Base-by-base conservation (phyloP, 495 filamentous ascomycete genomes). In the Talaromyces nanjingensis region DNA sequence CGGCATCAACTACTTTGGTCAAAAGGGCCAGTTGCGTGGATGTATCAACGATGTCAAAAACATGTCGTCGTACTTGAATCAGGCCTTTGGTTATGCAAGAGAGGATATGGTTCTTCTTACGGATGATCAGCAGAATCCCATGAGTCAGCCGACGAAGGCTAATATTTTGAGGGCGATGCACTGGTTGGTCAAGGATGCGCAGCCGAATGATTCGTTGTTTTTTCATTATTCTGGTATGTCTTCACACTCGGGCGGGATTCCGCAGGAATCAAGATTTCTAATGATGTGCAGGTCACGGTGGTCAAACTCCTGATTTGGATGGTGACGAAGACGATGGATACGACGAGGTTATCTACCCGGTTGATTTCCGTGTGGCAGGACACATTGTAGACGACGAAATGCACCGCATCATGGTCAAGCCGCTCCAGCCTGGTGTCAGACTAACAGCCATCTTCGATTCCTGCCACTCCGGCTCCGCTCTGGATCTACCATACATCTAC, bases 21-120 rank as follows among this genome's bases (percentile, higher is more conserved):
- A 98, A 73, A 87, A 90, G 62, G 94, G 93, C 60, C 91, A 98
- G 80, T 80, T 98, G 53, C 78, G 93, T 53, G 94, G 94, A 59
- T 98, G 94, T 72, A 97, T 98, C 79, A 98, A 98, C 72, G 94
- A 98, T 73, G 96, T 97, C 47, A 90, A 93, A 79, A 98, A 98
- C 73, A 96, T 98, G 94, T 96, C 92, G 20, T 79, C 83, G 58
- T 98, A 96, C 69, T 81, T 98, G 61, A 91, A 93, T 70, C 87
- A 93, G 71, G 87, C 91, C 68, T 98, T 96, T 72, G 89, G 90
- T 39, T 98, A 98, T 73, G 91, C 91, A 70, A 84, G 94, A 54
- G 94, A 98, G 71, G 93, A 98, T 74, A 98, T 98, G 94, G 94
- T 98, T n/a, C 87, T 96, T 65, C 81, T 98, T 71, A 98, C 94